Base-by-base conservation (phyloP, 1,284 basidiomycete species). In the Cutaneotrichosporon arboriforme region DNA sequence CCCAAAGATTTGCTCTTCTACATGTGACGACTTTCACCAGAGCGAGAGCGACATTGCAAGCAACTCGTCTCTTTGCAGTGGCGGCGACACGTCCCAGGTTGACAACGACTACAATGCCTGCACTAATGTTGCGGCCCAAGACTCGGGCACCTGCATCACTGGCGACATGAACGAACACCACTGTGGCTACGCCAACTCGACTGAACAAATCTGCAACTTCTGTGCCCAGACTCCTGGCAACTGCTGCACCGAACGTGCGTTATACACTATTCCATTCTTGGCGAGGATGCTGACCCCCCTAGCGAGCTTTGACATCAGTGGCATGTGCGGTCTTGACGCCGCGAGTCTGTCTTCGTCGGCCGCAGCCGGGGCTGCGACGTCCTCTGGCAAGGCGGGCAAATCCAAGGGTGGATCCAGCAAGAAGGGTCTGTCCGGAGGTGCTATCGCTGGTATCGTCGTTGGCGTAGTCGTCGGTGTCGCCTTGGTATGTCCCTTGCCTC, bases 181-280 rank as follows among this genome's bases (percentile, higher is more conserved):
- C 64, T 79, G 77, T 56, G 77, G 77, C 10, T 79, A 65, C 49
- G 76, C 73, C 2, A 64, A 59, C 9, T 69, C 66, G 8, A 71
- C 66, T 12, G 57, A 57, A 17, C 71, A 77, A 55, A 60, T 78
- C 14, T 79, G 77, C 54, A 59, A 52, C 9, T 74, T 66, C 60
- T 79, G 77, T 43, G 55, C 62, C n/a, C 44, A 42, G 22, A 54
- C 23, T 7, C 66, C 68, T 22, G 47, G 55, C 17, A 71, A 69
- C 50, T 75, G 73, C 59, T 73, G 72, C 50, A 36, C 31, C 33
- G 21, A 40, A 17, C 55, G 70, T 72, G 44, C 62, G 69, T 54
- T n/a, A 12, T 7, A 31, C 26, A 31, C 26, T 31, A 18, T n/a
- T 34, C 15, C 22, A 37, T 21, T n/a, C 12, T 26, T 38, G 9